Evolutionary conservation across 352 stramenopile species (phyloP), one percentile per base, ranked within the genome.

Genomic region (Thalassiosira delicatula): DNA sequence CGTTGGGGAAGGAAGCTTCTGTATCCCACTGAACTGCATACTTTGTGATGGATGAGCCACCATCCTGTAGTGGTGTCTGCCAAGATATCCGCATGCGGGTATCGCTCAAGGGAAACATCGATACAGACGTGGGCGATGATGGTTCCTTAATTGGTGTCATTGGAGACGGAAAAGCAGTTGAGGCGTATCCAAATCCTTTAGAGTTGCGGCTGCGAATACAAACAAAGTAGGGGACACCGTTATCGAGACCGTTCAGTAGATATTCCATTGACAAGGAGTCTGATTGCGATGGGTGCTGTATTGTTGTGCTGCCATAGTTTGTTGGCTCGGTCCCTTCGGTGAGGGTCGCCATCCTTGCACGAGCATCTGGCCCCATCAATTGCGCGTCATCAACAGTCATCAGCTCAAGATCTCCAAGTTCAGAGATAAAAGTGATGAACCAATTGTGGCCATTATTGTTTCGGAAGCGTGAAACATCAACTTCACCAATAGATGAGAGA

Each of bases 381-480:
- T 95, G 89, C 0, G 94, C 96, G 56, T 95, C 95, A 73, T 98
- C 95, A 0, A 97, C 91, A n/a, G 82, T 92, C 12, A 98, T 86
- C 53, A 84, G 77, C 25, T 85, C 71, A 27, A 66, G 56, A 74
- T 88, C 59, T 33, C 80, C 81, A n/a, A 88, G 29, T 3, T 97
- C 71, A 11, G 89, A 91, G 11, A 97, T 21, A 84, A 99, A 99
- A 9, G 93, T 98, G 29, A 99, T 90, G 42, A 97, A 79, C 94
- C 96, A 99, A 72, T 98, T 98, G 88, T 95, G 97, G 0, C 96
- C 96, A 83, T 97, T 98, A 37, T 96, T 97, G 73, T 98, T 98
- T 11, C 81, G 77, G 12, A 91, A 94, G 2, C 95, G 86, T 1
- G 85, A 93, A 1, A 98, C 96, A 33, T 93, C 88, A 1, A 98